Evolutionary conservation across 2,329 filamentous ascomycete genomes (phyloP).

Genomic region (Cytospora schulzeri): DNA sequence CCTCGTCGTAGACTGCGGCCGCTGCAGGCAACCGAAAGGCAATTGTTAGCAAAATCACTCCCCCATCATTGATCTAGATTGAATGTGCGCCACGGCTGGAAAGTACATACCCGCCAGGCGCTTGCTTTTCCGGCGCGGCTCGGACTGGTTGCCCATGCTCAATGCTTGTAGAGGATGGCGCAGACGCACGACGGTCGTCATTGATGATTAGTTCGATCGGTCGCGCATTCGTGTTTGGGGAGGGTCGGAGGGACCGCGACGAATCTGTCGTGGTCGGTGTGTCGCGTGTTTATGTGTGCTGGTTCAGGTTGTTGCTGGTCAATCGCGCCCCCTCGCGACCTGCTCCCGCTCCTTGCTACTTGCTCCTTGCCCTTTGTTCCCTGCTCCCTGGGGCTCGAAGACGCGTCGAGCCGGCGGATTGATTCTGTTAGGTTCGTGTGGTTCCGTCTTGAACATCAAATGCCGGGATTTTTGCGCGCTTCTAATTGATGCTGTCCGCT

Average conservation of each 20-base stretch:
- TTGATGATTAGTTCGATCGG: conserved; percentile 49
- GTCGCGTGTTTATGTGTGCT: conserved; percentile 4
- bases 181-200: conserved; percentile 69
- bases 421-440: conserved; percentile 1
- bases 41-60: background rate
- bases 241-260: background rate
- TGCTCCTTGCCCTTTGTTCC: background rate
- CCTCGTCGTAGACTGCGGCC: conserved; percentile 63
- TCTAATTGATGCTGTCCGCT: conserved; percentile 27
- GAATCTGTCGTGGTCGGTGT: conserved; percentile 1
- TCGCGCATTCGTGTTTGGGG: conserved; percentile 20
- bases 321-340: conserved; percentile 24
- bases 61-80: conserved; percentile 1
- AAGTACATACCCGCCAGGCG: conserved; percentile 58
- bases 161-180: conserved; percentile 66
- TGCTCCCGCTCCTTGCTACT: conserved; percentile 11
- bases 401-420: conserved; percentile 24
- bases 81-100: background rate
- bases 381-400: background rate
- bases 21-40: conserved; percentile 27
- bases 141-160: conserved; percentile 68
- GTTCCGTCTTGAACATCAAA: conserved; percentile 10
- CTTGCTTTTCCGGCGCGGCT: conserved; percentile 62
- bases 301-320: conserved; percentile 5
- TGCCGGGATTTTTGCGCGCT: conserved; percentile 21